Evolutionary conservation across 306 rosid species (phyloP).

Genomic region (Dalbergia cochinchinensis): DNA sequence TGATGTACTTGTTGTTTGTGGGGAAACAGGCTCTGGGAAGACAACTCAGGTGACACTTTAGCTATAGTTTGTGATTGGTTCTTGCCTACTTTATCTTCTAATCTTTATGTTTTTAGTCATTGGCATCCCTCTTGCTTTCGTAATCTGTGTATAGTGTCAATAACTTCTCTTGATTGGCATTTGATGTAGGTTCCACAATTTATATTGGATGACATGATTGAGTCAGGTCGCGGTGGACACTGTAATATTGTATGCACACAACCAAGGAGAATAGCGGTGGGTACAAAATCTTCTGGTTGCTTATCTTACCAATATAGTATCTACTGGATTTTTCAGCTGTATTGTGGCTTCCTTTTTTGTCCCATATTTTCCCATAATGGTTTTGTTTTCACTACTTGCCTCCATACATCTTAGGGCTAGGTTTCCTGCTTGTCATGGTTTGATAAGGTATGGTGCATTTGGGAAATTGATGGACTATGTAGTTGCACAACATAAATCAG

Average conservation of each 20-base stretch:
- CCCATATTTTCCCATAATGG: constrained; percentile 1
- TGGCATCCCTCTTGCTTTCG: constrained; percentile 33
- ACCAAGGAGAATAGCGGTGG: constrained; percentile 97
- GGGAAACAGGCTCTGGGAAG: constrained; percentile 99
- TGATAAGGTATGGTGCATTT: constrained; percentile 26
- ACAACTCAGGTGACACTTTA: constrained; percentile 84
- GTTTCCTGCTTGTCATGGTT: constrained; percentile 1
- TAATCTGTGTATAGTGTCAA: constrained; percentile 4
- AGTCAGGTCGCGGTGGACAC: constrained; percentile 77
- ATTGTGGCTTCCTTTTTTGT: background rate
- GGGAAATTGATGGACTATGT: background rate
- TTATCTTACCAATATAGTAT: constrained; percentile 21
- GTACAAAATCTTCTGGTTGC: constrained; percentile 48
- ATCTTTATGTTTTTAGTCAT: constrained; percentile 1
- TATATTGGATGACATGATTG: constrained; percentile 92
- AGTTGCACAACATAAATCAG: background rate
- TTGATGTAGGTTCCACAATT: constrained; percentile 88
- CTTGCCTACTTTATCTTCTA: background rate
- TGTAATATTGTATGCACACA: constrained; percentile 94
- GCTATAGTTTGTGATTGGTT: constrained; percentile 27
- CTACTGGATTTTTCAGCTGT: constrained; percentile 33
- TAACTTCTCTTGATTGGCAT: constrained; percentile 35
- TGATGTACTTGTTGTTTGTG: constrained; percentile 89
- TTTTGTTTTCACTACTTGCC: constrained; percentile 8
- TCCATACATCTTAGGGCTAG: constrained; percentile 2